phyloP scores from a whole-genome alignment of 306 rosid species.

The Cajanus cajan region DNA sequence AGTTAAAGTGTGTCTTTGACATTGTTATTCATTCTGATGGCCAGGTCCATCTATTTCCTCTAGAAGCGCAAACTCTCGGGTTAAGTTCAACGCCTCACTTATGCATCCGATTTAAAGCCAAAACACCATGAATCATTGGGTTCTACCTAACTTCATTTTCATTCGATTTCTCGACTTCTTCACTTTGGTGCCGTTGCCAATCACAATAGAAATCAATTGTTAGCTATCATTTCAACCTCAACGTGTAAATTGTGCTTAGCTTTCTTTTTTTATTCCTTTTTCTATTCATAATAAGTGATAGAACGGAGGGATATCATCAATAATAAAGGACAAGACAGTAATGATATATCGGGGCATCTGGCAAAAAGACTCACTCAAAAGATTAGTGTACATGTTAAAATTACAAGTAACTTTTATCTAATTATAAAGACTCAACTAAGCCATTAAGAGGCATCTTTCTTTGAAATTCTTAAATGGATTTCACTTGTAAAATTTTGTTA shows the following conservation, averaged over 20 bases:
- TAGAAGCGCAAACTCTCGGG: constrained; percentile 31
- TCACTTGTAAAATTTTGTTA: no score
- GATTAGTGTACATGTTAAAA: neutral
- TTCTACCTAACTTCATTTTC: constrained; percentile 40
- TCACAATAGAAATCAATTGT: constrained; percentile 28
- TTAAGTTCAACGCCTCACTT: constrained; percentile 38
- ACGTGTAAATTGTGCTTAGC: constrained; percentile 18
- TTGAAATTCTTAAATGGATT: no score
- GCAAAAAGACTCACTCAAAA: no score
- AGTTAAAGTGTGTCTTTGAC: constrained; percentile 8
- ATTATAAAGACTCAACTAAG: no score
- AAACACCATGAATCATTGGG: constrained; percentile 33
- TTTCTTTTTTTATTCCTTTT: neutral
- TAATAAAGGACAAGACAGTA: no score
- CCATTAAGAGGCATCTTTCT: no score
- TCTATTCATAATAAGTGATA: neutral
- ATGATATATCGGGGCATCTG: no score
- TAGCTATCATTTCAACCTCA: constrained; percentile 27
- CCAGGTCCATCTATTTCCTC: constrained; percentile 35
- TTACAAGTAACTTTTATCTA: neutral
- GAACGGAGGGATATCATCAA: neutral
- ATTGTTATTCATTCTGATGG: neutral
- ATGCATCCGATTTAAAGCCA: constrained; percentile 31
- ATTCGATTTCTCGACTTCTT: constrained; percentile 17
- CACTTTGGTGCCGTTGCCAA: constrained; percentile 14